These are phyloP conservation scores for Rhododendron vialii DNA, from an alignment of 148 eudicot genomes.

Conservation along the genomic window DNA sequence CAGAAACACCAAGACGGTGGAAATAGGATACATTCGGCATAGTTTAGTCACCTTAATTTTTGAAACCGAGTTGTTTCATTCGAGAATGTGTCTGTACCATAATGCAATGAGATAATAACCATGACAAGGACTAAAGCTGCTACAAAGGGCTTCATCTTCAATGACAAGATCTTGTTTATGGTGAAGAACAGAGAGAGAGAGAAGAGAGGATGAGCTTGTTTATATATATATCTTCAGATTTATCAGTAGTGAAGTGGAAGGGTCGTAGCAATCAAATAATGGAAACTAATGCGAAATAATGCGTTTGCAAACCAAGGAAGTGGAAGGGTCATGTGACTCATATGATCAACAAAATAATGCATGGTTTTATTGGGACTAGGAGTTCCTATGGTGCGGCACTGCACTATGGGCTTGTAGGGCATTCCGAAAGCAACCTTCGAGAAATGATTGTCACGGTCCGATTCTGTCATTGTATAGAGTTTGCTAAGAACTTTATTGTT, in stretches of 20 bases:
- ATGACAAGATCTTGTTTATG: no score
- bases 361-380: not conserved
- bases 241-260: not conserved
- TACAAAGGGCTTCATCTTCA: not conserved
- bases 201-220: not conserved
- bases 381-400: not conserved
- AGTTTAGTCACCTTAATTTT: not conserved
- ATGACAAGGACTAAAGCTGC: not conserved
- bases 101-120: not conserved
- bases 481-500: no score
- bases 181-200: no score
- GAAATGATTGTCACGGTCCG: no score
- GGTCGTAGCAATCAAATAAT: not conserved
- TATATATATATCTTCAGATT: not conserved
- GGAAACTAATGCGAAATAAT: not conserved
- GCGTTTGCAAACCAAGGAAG: not conserved
- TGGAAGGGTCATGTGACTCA: not conserved
- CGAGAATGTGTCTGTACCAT: not conserved
- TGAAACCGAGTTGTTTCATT: no score
- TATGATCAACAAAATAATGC: not conserved
- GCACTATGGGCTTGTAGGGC: not conserved
- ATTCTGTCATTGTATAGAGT: no score
- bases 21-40: not conserved
- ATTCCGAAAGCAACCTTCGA: no score
- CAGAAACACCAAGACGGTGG: not conserved